Evolutionary conservation across 2,329 filamentous ascomycete species (phyloP).

Genomic region (Didymella lethalis): DNA sequence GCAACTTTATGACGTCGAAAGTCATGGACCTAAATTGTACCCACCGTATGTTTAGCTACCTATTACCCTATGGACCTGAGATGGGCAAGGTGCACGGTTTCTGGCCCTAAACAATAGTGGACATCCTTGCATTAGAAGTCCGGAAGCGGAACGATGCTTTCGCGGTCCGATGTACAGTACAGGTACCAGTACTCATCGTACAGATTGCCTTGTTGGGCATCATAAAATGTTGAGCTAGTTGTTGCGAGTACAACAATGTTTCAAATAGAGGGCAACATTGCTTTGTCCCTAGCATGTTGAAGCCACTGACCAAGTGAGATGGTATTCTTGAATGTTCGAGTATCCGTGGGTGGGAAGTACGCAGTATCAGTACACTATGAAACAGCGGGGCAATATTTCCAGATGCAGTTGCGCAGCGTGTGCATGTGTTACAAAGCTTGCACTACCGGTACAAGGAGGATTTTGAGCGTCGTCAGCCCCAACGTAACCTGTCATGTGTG

Average conservation of each 20-base stretch:
- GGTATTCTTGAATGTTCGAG: neutral
- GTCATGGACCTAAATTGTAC: neutral
- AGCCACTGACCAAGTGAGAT: neutral
- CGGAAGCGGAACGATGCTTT: conserved; percentile 2
- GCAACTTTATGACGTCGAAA: neutral
- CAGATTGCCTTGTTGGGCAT: neutral
- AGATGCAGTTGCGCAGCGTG: neutral
- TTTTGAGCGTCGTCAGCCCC: conserved; percentile 9
- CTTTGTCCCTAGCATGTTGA: neutral
- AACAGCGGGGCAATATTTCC: neutral
- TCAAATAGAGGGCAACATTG: neutral
- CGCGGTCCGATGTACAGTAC: neutral
- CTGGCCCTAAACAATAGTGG: neutral
- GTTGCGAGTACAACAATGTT: neutral
- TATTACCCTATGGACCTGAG: neutral
- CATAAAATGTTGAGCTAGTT: neutral
- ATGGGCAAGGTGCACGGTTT: neutral
- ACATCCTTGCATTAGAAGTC: neutral
- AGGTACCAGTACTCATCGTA: neutral
- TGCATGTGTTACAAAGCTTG: neutral
- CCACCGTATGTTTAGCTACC: neutral
- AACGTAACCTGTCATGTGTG: neutral
- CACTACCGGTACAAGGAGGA: neutral
- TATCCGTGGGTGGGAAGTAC: neutral
- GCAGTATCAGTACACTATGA: neutral